Evolutionary conservation across 2,329 filamentous ascomycete species (phyloP).

Genomic region (Remersonia thermophila): DNA sequence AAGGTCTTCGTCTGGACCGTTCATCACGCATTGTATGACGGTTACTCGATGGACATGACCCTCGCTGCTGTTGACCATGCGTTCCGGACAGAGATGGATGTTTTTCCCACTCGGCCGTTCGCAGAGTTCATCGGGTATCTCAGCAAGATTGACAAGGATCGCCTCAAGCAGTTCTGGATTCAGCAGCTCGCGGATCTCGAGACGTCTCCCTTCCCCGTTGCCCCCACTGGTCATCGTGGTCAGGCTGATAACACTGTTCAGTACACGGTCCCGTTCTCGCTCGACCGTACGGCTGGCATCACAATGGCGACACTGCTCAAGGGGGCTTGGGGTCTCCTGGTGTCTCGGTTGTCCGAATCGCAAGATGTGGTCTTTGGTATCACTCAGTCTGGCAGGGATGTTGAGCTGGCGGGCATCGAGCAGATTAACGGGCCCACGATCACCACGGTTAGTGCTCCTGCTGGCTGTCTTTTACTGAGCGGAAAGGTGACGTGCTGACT

Average conservation of each 20-base stretch:
- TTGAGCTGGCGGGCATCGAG: constrained; percentile 1
- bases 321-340: neutral
- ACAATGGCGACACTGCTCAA: constrained; percentile 2
- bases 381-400: constrained; percentile 1
- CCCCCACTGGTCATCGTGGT: constrained; percentile 12
- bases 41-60: neutral
- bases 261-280: constrained; percentile 15
- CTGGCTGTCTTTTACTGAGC: too few relatives aligned
- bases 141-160: constrained; percentile 1
- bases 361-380: constrained; percentile 1
- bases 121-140: constrained; percentile 11
- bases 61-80: constrained; percentile 1
- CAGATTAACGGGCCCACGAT: neutral
- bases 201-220: constrained; percentile 32
- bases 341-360: constrained; percentile 1
- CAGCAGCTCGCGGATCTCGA: constrained; percentile 30
- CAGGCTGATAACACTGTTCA: constrained; percentile 4
- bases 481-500: neutral
- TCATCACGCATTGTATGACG: constrained; percentile 2
- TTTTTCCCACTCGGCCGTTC: constrained; percentile 7
- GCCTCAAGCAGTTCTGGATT: constrained; percentile 29
- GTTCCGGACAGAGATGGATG: neutral
- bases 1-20: neutral
- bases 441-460: neutral
- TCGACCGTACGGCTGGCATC: constrained; percentile 13